A percentile compares a stretch with the other conserved stretches of the same genome.
Evolutionary conservation across 495 filamentous ascomycete genomes (phyloP).

Genomic region (Penicillium steckii): DNA sequence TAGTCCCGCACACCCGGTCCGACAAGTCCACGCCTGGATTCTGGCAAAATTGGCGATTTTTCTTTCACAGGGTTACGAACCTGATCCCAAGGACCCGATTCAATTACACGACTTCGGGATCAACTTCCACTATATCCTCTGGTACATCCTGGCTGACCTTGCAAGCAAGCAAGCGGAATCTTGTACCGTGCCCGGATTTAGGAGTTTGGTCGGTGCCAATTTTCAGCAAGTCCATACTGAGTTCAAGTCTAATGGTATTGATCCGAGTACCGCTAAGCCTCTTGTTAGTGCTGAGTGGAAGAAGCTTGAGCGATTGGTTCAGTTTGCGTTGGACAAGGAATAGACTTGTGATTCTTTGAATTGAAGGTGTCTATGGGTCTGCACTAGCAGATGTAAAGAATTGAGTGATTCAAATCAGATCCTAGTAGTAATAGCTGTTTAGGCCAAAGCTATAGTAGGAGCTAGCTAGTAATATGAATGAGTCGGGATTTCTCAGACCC

Average conservation of each 20-base stretch:
- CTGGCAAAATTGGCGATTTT: slow-evolving; percentile 37
- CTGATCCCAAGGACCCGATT: slow-evolving; percentile 13
- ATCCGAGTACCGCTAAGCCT: slow-evolving; percentile 25
- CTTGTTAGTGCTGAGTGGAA: slow-evolving; percentile 33
- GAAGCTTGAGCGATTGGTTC: slow-evolving; percentile 34
- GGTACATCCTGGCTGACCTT: slow-evolving; percentile 41
- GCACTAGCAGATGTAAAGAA: too few species aligned
- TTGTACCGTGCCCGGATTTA: slow-evolving; percentile 39
- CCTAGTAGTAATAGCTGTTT: too few species aligned
- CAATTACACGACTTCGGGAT: slow-evolving; percentile 19
- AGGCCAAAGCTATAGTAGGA: too few species aligned
- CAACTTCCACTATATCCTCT: slow-evolving; percentile 37
- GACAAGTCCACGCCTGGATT: slow-evolving; percentile 44
- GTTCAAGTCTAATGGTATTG: slow-evolving; percentile 29
- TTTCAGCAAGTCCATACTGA: slow-evolving; percentile 35
- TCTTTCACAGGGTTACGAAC: slow-evolving; percentile 29
- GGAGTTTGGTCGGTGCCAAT: slow-evolving; percentile 24
- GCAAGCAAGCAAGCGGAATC: slow-evolving; percentile 34
- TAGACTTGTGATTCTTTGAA: slow-evolving; percentile 3
- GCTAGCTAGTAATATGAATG: too few species aligned
- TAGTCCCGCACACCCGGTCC: slow-evolving; percentile 37
- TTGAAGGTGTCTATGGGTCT: too few species aligned
- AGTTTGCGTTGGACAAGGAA: slow-evolving; percentile 25
- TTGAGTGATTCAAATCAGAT: too few species aligned
- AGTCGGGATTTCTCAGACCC: too few species aligned